Percentiles rank a stretch among this genome's conserved stretches.
phyloP scores from a whole-genome alignment of 805 yeast genomes.

The Yamadazyma laniorum region DNA sequence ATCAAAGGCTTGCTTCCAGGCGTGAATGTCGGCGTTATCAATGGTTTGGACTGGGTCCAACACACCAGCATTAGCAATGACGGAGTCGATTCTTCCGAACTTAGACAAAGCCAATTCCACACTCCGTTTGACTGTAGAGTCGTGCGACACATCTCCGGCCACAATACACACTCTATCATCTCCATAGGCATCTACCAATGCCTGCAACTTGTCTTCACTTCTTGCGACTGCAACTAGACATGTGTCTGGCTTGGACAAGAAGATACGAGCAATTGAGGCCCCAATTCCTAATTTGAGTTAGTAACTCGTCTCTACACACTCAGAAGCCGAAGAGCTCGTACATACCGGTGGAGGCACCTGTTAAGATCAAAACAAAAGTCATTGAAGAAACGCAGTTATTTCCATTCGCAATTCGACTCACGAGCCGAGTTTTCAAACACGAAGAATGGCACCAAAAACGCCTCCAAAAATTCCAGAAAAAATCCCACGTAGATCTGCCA shows the following conservation, averaged over 20 bases:
- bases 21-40: conserved; percentile 48
- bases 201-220: conserved; percentile 46
- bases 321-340: too few species aligned
- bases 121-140: conserved; percentile 30
- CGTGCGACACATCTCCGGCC: conserved; percentile 56
- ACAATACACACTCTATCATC: conserved; percentile 48
- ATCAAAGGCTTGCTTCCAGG: conserved; percentile 67
- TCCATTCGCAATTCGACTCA: too few species aligned
- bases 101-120: conserved; percentile 44
- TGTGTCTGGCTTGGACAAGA: conserved; percentile 38
- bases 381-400: conserved; percentile 7
- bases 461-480: too few species aligned
- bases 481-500: too few species aligned
- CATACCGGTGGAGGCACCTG: conserved; percentile 64
- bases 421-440: too few species aligned
- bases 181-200: conserved; percentile 45
- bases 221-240: conserved; percentile 73
- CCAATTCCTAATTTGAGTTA: conserved; percentile 88
- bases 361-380: conserved; percentile 41
- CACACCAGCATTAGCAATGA: conserved; percentile 80
- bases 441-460: too few species aligned
- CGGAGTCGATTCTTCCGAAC: conserved; percentile 59
- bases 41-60: conserved; percentile 70
- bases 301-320: too few species aligned
- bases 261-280: conserved; percentile 57